Base-by-base conservation (phyloP, 352 stramenopile genomes). In the Phytopythium chamaehyphon region DNA sequence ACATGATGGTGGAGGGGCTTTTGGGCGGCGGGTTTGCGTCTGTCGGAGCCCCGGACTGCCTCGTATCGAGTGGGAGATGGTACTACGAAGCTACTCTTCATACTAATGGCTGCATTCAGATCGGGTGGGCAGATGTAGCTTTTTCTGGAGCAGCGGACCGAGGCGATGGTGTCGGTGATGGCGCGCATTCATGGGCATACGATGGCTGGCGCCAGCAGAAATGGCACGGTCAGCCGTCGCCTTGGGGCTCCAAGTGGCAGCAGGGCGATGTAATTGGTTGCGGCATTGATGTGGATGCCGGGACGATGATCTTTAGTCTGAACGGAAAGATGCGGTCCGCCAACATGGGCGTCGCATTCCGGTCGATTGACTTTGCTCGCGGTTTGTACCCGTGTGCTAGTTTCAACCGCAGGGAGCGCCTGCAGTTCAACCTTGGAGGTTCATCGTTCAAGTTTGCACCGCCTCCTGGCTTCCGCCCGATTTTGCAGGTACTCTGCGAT, bases 61-160 rank as follows among this genome's bases (percentile, higher is more conserved):
- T 92, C 14, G 79, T 94, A 23, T 86, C 72, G 6, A 80, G 40
- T 37, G 86, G 88, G 3, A 62, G 80, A 38, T 96, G 87, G 87
- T 96, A 96, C 59, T 97, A 95, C 57, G 90, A 98, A 78, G 93
- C 93, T n/a, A 88, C 76, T n/a, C 57, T 98, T 16, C 69, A 90
- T 47, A 96, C 88, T 0, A 96, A 95, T 33, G 92, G 92, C 40
- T 94, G 93, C 52, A 97, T 98, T 60, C 93, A 98, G 62, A 95
- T 98, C 49, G 93, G 93, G 3, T 98, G 91, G 93, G 87, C 88
- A 21, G 86, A 96, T 57, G 80, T 90, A 10, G 81, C 82, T 9
- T 97, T 97, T 47, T 93, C 66, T 12, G 84, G 86, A 23, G 85
- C 90, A 21, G 86, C 88, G 19, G 85, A 91, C 48, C 69, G 88